Evolutionary conservation across 305 asterid species (phyloP).

Genomic region (Striga hermonthica): DNA sequence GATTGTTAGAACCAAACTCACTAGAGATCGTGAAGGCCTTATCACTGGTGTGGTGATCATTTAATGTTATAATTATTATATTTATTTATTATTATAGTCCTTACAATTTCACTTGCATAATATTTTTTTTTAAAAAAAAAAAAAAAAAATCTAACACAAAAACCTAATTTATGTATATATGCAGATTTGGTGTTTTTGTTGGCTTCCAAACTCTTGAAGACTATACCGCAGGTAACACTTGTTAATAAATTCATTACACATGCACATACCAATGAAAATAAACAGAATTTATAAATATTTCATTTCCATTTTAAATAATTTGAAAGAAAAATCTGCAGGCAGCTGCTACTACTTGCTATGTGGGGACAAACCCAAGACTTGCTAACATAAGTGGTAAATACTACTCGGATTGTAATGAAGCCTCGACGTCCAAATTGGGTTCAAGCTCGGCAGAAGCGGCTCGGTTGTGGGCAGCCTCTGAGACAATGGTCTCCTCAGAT

Average conservation of each 20-base stretch:
- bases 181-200: slow-evolving; percentile 83
- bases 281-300: background rate
- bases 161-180: background rate
- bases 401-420: slow-evolving; percentile 80
- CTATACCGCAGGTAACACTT: slow-evolving; percentile 69
- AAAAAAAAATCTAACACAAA: no score
- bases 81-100: background rate
- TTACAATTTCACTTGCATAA: background rate
- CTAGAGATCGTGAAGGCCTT: slow-evolving; percentile 83
- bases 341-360: slow-evolving; percentile 92
- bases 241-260: background rate
- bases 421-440: slow-evolving; percentile 60
- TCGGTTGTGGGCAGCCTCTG: slow-evolving; percentile 72
- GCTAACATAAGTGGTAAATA: slow-evolving; percentile 62
- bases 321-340: slow-evolving; percentile 46
- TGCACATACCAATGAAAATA: background rate
- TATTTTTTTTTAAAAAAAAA: background rate
- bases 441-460: slow-evolving; percentile 57
- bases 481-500: slow-evolving; percentile 45
- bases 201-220: slow-evolving; percentile 82
- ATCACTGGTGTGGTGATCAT: slow-evolving; percentile 63
- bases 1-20: slow-evolving; percentile 81
- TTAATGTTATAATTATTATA: background rate
- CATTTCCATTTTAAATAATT: no score
- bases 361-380: slow-evolving; percentile 67